These are phyloP conservation scores for Lecanosticta acicola DNA, from an alignment of 2,329 filamentous ascomycete genomes.

Conservation along the genomic window DNA sequence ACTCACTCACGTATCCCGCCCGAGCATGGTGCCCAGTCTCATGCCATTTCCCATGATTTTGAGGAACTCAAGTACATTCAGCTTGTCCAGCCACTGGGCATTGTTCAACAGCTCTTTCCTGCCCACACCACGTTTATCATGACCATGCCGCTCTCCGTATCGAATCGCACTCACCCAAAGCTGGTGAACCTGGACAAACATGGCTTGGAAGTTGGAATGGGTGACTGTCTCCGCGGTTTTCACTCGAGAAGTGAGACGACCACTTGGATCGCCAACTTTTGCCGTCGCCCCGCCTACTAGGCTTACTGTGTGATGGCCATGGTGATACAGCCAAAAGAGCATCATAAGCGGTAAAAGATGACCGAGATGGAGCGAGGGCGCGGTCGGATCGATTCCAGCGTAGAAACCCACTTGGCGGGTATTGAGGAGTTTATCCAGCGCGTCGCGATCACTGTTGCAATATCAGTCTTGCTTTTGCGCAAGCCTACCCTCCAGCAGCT, in stretches of 20 bases:
- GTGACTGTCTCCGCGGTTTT: slow-evolving; percentile 49
- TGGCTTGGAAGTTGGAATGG: slow-evolving; percentile 59
- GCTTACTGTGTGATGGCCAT: slow-evolving; percentile 63
- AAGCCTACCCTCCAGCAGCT: slow-evolving; percentile 26
- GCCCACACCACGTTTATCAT: slow-evolving; percentile 57
- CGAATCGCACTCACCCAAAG: slow-evolving; percentile 69
- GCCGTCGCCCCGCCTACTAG: slow-evolving; percentile 62
- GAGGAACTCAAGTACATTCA: slow-evolving; percentile 69
- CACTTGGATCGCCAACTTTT: slow-evolving; percentile 73
- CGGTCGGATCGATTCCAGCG: slow-evolving; percentile 77
- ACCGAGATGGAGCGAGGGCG: slow-evolving; percentile 71
- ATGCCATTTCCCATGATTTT: slow-evolving; percentile 66
- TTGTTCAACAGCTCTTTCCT: slow-evolving; percentile 71
- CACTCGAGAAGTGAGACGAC: slow-evolving; percentile 58
- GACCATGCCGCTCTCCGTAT: slow-evolving; percentile 61
- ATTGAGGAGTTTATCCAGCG: slow-evolving; percentile 59
- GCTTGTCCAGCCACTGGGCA: slow-evolving; percentile 69
- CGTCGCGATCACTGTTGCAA: slow-evolving; percentile 39
- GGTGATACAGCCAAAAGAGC: slow-evolving; percentile 75
- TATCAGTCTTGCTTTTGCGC: background rate
- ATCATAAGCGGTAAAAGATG: slow-evolving; percentile 78
- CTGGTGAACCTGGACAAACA: slow-evolving; percentile 63
- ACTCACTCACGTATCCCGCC: slow-evolving; percentile 70
- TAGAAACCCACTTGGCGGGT: slow-evolving; percentile 66
- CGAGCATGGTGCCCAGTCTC: slow-evolving; percentile 79